Evolutionary conservation across 495 filamentous ascomycete species (phyloP).

Genomic region (Pseudomonodictys pantanalensis): DNA sequence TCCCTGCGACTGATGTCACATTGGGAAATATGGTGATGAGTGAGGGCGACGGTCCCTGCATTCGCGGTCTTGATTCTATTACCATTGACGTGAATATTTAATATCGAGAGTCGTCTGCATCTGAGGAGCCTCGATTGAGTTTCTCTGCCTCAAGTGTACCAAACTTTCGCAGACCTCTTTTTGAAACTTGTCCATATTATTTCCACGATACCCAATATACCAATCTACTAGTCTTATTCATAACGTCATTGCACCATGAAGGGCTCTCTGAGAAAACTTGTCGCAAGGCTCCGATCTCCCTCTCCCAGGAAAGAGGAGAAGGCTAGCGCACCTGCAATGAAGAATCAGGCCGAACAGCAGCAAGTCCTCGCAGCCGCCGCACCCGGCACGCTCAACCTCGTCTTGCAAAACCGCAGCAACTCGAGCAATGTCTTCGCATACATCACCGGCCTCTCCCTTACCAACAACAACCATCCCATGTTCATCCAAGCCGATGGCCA

Average conservation of each 20-base stretch:
- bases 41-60: too few species aligned
- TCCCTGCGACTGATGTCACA: too few species aligned
- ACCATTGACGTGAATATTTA: too few species aligned
- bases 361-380: slow-evolving; percentile 9
- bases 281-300: slow-evolving; percentile 13
- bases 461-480: slow-evolving; percentile 57
- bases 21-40: too few species aligned
- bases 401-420: slow-evolving; percentile 61
- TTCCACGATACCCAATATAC: neutral
- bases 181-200: neutral
- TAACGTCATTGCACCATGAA: neutral
- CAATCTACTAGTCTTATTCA: neutral
- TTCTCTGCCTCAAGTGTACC: slow-evolving; percentile 1
- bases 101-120: too few species aligned
- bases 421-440: slow-evolving; percentile 65
- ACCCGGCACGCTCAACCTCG: slow-evolving; percentile 51
- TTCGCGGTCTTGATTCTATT: neutral
- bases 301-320: too few species aligned
- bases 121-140: too few species aligned
- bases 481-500: slow-evolving; percentile 61
- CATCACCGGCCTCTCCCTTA: slow-evolving; percentile 63
- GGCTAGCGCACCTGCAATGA: neutral
- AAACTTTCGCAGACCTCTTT: slow-evolving; percentile 9
- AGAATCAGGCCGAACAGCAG: slow-evolving; percentile 12
- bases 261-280: slow-evolving; percentile 2